Evolutionary conservation across 441 rosid species (phyloP).

Genomic region (Erodium trifolium): DNA sequence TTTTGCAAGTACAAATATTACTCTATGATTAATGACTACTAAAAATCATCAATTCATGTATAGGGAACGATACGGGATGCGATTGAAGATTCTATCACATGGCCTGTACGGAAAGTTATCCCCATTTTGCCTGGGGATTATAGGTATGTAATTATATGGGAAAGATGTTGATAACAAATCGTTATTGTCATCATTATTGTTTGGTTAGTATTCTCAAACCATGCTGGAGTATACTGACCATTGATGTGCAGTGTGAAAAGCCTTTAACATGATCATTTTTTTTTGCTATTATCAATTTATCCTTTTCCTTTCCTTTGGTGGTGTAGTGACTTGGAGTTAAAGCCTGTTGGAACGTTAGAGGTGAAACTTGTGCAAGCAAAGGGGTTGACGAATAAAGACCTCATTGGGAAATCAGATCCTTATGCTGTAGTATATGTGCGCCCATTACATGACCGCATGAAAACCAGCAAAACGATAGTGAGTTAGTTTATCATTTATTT

Average conservation of each 20-base stretch:
- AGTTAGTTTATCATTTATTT: constrained; percentile 14
- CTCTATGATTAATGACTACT: neutral
- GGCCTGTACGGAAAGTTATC: constrained; percentile 81
- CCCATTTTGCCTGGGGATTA: constrained; percentile 92
- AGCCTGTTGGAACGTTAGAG: constrained; percentile 81
- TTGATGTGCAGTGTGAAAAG: neutral
- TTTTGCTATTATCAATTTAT: neutral
- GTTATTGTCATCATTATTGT: neutral
- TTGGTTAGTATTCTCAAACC: neutral
- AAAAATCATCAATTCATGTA: neutral
- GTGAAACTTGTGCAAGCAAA: constrained; percentile 98
- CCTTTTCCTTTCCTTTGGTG: neutral
- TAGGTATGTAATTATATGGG: constrained; percentile 37
- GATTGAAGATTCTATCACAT: constrained; percentile 22
- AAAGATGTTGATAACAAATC: neutral
- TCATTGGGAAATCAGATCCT: constrained; percentile 96
- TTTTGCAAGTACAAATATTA: neutral
- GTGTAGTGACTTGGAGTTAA: constrained; percentile 72
- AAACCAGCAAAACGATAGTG: constrained; percentile 81
- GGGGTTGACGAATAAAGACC: constrained; percentile 75
- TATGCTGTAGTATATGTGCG: constrained; percentile 66
- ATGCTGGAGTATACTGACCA: neutral
- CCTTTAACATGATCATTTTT: neutral
- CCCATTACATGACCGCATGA: constrained; percentile 61
- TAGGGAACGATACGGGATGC: constrained; percentile 86